Conservation (phyloP, 805 yeast genomes). For the Barnettozyma sp. region DNA sequence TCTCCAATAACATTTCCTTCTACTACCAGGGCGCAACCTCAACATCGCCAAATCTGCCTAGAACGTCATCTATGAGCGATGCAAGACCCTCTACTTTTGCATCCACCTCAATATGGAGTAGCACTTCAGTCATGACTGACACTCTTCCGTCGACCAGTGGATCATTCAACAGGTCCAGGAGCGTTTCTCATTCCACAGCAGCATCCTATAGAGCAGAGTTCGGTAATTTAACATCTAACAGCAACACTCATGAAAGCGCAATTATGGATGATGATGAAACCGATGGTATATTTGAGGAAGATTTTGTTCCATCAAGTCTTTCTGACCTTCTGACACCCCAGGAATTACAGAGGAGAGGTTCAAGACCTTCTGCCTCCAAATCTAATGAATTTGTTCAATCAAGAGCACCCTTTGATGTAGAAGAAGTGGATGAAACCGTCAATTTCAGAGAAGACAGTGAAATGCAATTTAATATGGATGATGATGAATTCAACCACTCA, state of each 20-base stretch:
- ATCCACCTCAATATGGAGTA: constrained; percentile 18
- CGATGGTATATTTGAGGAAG: constrained; percentile 48
- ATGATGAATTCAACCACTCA: constrained; percentile 9
- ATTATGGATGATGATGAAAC: constrained; percentile 33
- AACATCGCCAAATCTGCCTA: constrained; percentile 10
- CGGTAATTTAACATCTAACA: neutral
- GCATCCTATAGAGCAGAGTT: constrained; percentile 13
- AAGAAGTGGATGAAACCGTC: constrained; percentile 1
- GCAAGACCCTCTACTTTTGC: constrained; percentile 12
- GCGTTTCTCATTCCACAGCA: constrained; percentile 20
- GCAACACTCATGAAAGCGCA: constrained; percentile 19
- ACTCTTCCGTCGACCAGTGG: neutral
- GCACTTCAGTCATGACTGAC: constrained; percentile 6
- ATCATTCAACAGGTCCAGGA: constrained; percentile 11
- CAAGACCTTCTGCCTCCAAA: constrained; percentile 37
- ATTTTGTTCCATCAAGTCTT: constrained; percentile 73
- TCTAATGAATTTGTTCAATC: neutral
- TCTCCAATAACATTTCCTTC: constrained; percentile 7
- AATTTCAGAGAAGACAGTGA: constrained; percentile 24
- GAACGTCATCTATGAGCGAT: constrained; percentile 13
- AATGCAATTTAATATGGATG: constrained; percentile 34
- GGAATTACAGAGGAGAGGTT: constrained; percentile 63
- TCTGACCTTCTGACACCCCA: constrained; percentile 79
- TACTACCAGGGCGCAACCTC: constrained; percentile 1
- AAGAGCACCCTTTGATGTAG: constrained; percentile 1